A percentile compares a stretch with the other conserved stretches of the same genome.
Conservation (phyloP, 1,139 yeast species). For the Diutina scorzettiae region DNA sequence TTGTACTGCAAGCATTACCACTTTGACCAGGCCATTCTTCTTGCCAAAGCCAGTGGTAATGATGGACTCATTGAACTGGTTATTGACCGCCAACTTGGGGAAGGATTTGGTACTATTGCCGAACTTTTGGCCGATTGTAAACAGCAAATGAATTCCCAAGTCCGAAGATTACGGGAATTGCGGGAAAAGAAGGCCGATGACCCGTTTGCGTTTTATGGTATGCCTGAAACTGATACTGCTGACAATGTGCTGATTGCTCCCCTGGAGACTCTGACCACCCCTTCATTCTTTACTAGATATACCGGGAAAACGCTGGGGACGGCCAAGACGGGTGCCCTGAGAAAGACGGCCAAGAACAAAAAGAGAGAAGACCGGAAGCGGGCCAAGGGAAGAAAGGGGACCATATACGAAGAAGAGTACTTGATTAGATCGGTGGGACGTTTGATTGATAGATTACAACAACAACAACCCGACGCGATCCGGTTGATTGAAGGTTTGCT, state of each 20-base stretch:
- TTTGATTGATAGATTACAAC: slow-evolving; percentile 68
- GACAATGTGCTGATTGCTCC: slow-evolving; percentile 95
- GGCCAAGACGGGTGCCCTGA: slow-evolving; percentile 91
- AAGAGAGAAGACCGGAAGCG: slow-evolving; percentile 93
- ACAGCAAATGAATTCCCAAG: slow-evolving; percentile 73
- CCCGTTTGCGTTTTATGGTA: slow-evolving; percentile 76
- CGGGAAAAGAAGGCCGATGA: slow-evolving; percentile 73
- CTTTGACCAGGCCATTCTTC: slow-evolving; percentile 65
- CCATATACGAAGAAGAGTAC: slow-evolving; percentile 94
- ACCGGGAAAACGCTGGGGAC: slow-evolving; percentile 95
- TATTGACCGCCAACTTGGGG: slow-evolving; percentile 67
- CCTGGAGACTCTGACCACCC: slow-evolving; percentile 84
- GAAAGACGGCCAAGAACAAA: slow-evolving; percentile 81
- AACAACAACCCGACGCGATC: slow-evolving; percentile 63
- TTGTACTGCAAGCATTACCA: slow-evolving; percentile 65
- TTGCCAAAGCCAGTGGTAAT: slow-evolving; percentile 35
- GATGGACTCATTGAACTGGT: slow-evolving; percentile 40
- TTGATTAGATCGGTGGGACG: slow-evolving; percentile 81
- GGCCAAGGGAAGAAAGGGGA: slow-evolving; percentile 96
- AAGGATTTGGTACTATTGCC: slow-evolving; percentile 79
- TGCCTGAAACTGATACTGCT: slow-evolving; percentile 63
- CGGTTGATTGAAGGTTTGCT: slow-evolving; percentile 64
- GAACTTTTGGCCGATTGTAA: slow-evolving; percentile 88
- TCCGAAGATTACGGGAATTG: slow-evolving; percentile 71
- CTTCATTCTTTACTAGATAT: slow-evolving; percentile 87